Percentiles rank a stretch among this genome's conserved stretches.
Conservation (phyloP, 805 yeast genomes). For the Candida tibetensis region DNA sequence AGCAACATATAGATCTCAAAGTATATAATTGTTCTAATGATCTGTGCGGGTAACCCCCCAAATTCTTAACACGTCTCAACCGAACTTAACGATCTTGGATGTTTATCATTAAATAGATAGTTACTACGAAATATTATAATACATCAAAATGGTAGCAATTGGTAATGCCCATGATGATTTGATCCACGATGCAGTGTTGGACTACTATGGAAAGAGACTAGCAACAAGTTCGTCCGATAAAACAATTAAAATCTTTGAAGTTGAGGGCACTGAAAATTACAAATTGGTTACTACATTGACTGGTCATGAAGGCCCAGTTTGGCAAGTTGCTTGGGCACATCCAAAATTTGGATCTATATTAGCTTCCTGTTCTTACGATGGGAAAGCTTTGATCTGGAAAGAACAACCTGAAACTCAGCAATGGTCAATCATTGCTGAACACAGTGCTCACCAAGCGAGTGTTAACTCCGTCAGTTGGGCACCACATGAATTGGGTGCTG, state of each 20-base stretch:
- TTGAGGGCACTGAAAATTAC: conserved; percentile 77
- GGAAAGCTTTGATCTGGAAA: conserved; percentile 91
- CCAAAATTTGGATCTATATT: conserved; percentile 94
- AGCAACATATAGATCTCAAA: too few relatives aligned
- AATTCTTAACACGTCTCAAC: background rate
- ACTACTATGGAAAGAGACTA: conserved; percentile 91
- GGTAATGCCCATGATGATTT: conserved; percentile 89
- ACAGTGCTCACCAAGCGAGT: conserved; percentile 85
- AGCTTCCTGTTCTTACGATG: conserved; percentile 95
- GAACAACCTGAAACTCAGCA: conserved; percentile 73
- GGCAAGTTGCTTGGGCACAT: conserved; percentile 99
- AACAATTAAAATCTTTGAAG: conserved; percentile 90
- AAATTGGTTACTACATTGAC: conserved; percentile 77
- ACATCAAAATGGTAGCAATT: conserved; percentile 63
- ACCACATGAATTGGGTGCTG: conserved; percentile 94
- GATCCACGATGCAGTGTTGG: conserved; percentile 95
- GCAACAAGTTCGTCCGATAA: conserved; percentile 97
- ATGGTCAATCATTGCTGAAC: conserved; percentile 87
- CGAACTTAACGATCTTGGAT: background rate
- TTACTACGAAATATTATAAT: background rate
- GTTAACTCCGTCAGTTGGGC: conserved; percentile 97
- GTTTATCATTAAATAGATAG: background rate
- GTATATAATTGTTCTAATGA: too few relatives aligned
- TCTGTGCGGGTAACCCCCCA: background rate
- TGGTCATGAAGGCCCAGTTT: conserved; percentile 97